These are phyloP conservation scores for Phytophthora cryptogea DNA, from an alignment of 352 stramenopile species.

Conservation along the genomic window DNA sequence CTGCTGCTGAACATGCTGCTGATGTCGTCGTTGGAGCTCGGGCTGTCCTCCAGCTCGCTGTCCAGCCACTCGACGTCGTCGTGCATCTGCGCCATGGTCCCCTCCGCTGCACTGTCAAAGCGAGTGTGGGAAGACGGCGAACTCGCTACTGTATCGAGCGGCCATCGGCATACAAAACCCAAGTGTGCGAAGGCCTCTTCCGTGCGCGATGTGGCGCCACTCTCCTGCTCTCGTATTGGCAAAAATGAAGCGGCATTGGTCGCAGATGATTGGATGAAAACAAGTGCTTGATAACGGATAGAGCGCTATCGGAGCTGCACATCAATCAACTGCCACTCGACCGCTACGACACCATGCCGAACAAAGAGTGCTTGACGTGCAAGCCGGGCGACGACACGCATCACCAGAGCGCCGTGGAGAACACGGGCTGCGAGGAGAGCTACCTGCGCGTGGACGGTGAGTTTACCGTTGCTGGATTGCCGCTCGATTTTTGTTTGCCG, in stretches of 20 bases:
- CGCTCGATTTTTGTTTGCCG: conserved; percentile 3
- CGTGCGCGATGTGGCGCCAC: conserved; percentile 19
- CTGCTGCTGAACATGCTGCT: conserved; percentile 77
- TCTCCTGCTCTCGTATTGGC: conserved; percentile 14
- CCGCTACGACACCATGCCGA: conserved; percentile 39
- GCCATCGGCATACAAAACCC: conserved; percentile 23
- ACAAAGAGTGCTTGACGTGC: conserved; percentile 72
- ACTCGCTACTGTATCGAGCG: conserved; percentile 7
- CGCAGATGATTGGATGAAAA: conserved; percentile 34
- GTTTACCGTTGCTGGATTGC: conserved; percentile 8
- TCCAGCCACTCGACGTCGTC: conserved; percentile 64
- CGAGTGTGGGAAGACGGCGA: conserved; percentile 1
- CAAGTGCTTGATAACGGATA: conserved; percentile 6
- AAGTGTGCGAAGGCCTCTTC: conserved; percentile 23
- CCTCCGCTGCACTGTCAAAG: conserved; percentile 9
- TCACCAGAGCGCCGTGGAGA: conserved; percentile 68
- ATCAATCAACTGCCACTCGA: neutral
- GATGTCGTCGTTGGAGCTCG: conserved; percentile 64
- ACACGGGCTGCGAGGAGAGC: conserved; percentile 65
- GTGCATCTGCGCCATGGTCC: conserved; percentile 28
- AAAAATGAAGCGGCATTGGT: conserved; percentile 1
- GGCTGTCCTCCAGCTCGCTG: conserved; percentile 78
- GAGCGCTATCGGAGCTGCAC: conserved; percentile 6
- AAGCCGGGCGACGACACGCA: conserved; percentile 70
- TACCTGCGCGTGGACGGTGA: conserved; percentile 72